Percentiles rank a stretch among this genome's conserved stretches.
Evolutionary conservation across 2,329 filamentous ascomycete genomes (phyloP).

Genomic region (Macroventuria anomochaeta): DNA sequence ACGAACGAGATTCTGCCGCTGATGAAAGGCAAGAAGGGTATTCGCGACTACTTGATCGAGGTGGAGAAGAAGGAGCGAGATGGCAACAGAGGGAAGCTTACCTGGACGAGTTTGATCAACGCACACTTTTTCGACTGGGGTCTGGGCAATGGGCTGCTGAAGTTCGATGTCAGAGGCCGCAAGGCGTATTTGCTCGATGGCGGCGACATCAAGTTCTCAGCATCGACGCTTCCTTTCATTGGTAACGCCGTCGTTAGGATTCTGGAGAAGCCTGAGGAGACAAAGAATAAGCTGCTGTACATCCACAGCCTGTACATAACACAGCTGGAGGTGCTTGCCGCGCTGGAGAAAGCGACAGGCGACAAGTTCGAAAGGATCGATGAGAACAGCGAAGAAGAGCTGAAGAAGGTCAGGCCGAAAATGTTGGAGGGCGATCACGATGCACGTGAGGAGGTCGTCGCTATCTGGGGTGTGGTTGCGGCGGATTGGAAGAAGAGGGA

Average conservation of each 20-base stretch:
- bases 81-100: conserved; percentile 49
- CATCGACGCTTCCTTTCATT: conserved; percentile 61
- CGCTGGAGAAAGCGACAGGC: conserved; percentile 61
- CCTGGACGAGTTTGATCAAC: conserved; percentile 66
- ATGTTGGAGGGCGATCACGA: conserved; percentile 44
- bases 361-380: conserved; percentile 58
- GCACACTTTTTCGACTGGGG: conserved; percentile 69
- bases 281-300: conserved; percentile 64
- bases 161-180: conserved; percentile 59
- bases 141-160: conserved; percentile 57
- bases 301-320: conserved; percentile 65
- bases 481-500: conserved; percentile 43
- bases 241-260: conserved; percentile 61
- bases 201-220: conserved; percentile 61
- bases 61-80: conserved; percentile 52
- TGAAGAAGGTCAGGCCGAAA: conserved; percentile 35
- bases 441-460: conserved; percentile 43
- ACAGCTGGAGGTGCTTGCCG: conserved; percentile 65
- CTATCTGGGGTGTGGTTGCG: conserved; percentile 44
- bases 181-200: conserved; percentile 64
- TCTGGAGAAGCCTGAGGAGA: conserved; percentile 54
- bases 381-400: conserved; percentile 44
- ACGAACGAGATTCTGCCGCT: conserved; percentile 58
- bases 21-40: conserved; percentile 58
- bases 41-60: conserved; percentile 55